Evolutionary conservation across 1,284 basidiomycete genomes (phyloP), one percentile per base, ranked within the genome.

Genomic region (Austropuccinia psidii): DNA sequence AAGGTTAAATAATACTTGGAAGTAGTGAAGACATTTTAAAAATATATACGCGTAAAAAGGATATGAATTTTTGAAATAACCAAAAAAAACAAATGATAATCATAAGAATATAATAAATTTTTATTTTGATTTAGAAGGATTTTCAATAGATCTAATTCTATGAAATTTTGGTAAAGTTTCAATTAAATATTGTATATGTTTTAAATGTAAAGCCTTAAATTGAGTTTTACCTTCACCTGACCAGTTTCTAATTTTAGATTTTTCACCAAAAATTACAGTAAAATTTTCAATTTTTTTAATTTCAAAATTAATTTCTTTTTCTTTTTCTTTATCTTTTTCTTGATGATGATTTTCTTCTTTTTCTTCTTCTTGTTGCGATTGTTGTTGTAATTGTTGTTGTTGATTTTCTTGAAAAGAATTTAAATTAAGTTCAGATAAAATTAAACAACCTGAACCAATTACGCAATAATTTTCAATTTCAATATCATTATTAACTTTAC

Each of bases 91-190:
- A n/a, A n/a, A n/a, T n/a, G n/a, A n/a, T n/a, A n/a, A n/a, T n/a
- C n/a, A n/a, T n/a, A n/a, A n/a, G n/a, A n/a, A n/a, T n/a, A n/a
- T n/a, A n/a, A n/a, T n/a, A 49, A 24, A 49, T 49, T 5, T 49
- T 4, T n/a, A 49, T 52, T 67, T 54, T 7, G 65, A 21, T 27
- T 21, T 37, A 17, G 21, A 55, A 43, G 65, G 7, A 19, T 19
- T 19, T 31, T 8, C 35, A 33, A 24, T 8, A 15, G 27, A n/a
- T 9, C 68, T 24, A n/a, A 41, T 70, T 8, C 57, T 9, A 70
- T 70, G 68, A 35, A 73, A 73, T 31, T 73, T 73, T 4, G 69
- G 69, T n/a, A 73, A 41, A 8, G 69, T 73, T 55, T 73, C 69
- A 17, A 39, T 21, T 9, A 73, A 29, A 27, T 73, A 73, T 6